phyloP scores from a whole-genome alignment of 2,329 filamentous ascomycete genomes.

The Alternaria consortialis region DNA sequence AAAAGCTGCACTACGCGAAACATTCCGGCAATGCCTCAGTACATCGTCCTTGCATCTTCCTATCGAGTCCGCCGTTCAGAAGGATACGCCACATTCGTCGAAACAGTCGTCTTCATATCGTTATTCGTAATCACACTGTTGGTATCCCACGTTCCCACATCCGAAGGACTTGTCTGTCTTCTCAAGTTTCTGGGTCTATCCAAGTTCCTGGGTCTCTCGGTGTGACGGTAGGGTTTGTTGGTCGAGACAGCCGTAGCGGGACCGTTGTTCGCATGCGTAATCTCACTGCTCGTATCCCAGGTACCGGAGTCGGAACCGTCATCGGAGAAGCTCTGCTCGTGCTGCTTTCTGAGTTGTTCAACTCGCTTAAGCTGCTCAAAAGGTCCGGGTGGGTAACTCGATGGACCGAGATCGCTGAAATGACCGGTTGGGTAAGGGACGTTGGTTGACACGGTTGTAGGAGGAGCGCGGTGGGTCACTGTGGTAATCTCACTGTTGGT shows the following conservation, averaged over 20 bases:
- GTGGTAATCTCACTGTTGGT: constrained; percentile 13
- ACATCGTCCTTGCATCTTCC: constrained; percentile 2
- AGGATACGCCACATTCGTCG: constrained; percentile 12
- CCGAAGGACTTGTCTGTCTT: constrained; percentile 15
- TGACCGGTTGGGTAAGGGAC: constrained; percentile 11
- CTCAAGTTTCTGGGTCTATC: constrained; percentile 7
- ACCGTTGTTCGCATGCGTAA: constrained; percentile 17
- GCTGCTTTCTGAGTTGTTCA: constrained; percentile 11
- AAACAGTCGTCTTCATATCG: constrained; percentile 17
- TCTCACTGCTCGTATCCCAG: constrained; percentile 19
- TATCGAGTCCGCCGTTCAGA: constrained; percentile 9
- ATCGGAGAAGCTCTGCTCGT: constrained; percentile 12
- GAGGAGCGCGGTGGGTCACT: constrained; percentile 9
- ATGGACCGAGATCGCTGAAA: constrained; percentile 5
- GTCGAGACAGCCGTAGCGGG: constrained; percentile 12
- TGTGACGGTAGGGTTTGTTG: constrained; percentile 9
- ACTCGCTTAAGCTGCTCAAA: constrained; percentile 13
- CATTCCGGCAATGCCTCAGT: neutral
- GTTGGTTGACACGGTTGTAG: constrained; percentile 17
- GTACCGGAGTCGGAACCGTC: constrained; percentile 17
- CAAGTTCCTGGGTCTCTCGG: constrained; percentile 4
- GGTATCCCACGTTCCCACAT: constrained; percentile 17
- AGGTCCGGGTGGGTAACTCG: constrained; percentile 10
- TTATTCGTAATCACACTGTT: constrained; percentile 18
- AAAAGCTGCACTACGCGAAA: neutral